Conservation (phyloP, 306 rosid species). For the Fagus sylvatica region DNA sequence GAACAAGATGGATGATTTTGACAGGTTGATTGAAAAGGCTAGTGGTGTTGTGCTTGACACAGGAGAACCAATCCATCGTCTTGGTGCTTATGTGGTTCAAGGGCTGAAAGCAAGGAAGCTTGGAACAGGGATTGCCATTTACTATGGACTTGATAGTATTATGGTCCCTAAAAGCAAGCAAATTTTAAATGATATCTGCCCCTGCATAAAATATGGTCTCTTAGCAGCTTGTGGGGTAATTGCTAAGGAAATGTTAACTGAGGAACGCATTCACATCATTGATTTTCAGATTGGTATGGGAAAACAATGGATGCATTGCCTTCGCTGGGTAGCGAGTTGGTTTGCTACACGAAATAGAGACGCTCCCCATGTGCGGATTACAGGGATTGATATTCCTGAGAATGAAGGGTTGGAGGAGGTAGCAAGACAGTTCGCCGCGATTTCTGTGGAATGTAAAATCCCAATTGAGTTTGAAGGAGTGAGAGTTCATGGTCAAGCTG, state of each 20-base stretch:
- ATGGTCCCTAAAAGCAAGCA: constrained; percentile 81
- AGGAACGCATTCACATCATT: constrained; percentile 79
- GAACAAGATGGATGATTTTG: no score
- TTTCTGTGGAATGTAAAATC: constrained; percentile 67
- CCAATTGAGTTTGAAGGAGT: constrained; percentile 81
- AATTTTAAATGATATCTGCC: constrained; percentile 80
- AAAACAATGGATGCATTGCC: constrained; percentile 83
- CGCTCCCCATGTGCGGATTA: constrained; percentile 80
- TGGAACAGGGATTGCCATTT: constrained; percentile 73
- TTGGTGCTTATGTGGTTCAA: constrained; percentile 35
- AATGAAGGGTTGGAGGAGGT: constrained; percentile 61
- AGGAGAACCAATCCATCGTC: no score
- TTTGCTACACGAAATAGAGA: constrained; percentile 88
- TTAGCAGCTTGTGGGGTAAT: constrained; percentile 98
- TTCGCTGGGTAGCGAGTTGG: constrained; percentile 51
- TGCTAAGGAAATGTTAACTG: constrained; percentile 80
- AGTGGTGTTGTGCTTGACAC: no score
- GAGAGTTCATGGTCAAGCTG: constrained; percentile 59
- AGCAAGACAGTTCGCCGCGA: constrained; percentile 49
- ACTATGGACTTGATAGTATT: constrained; percentile 60
- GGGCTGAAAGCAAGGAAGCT: constrained; percentile 87
- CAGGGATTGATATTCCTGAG: constrained; percentile 83
- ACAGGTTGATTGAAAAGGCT: no score
- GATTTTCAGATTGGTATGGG: constrained; percentile 97
- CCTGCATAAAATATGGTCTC: constrained; percentile 87